These are phyloP conservation scores for Candida railenensis DNA, from an alignment of 805 yeast genomes.

Conservation along the genomic window DNA sequence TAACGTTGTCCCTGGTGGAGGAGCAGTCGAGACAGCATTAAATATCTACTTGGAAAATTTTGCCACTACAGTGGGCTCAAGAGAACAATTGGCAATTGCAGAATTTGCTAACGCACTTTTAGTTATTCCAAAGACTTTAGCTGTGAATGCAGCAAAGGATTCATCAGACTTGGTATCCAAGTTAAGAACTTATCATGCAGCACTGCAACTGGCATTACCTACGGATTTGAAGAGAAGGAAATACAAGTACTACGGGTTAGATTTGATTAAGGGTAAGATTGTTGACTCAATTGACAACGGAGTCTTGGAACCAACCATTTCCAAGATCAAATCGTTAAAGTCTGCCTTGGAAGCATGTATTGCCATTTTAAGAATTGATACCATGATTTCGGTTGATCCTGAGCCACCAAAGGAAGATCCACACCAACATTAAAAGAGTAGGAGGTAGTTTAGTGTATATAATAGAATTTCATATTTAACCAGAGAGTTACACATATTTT, in stretches of 20 bases:
- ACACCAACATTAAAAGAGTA: constrained; percentile 62
- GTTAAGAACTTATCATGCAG: constrained; percentile 93
- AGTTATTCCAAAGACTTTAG: constrained; percentile 93
- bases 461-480: background rate
- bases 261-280: constrained; percentile 85
- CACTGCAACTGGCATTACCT: constrained; percentile 81
- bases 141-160: constrained; percentile 97
- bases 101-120: constrained; percentile 91
- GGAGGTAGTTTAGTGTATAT: background rate
- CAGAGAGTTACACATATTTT: background rate
- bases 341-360: constrained; percentile 98
- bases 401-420: constrained; percentile 91
- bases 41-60: constrained; percentile 93
- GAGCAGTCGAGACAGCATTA: constrained; percentile 97
- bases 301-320: constrained; percentile 92
- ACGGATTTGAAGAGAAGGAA: constrained; percentile 82
- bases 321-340: constrained; percentile 89
- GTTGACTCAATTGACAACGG: constrained; percentile 83
- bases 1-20: constrained; percentile 96
- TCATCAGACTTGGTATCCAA: constrained; percentile 93
- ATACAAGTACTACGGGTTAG: constrained; percentile 91
- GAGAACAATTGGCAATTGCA: constrained; percentile 97
- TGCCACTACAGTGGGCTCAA: constrained; percentile 95
- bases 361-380: constrained; percentile 95
- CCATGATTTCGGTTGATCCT: constrained; percentile 97